phyloP scores from a whole-genome alignment of 1,284 basidiomycete genomes.

The Coniophora puteana region DNA sequence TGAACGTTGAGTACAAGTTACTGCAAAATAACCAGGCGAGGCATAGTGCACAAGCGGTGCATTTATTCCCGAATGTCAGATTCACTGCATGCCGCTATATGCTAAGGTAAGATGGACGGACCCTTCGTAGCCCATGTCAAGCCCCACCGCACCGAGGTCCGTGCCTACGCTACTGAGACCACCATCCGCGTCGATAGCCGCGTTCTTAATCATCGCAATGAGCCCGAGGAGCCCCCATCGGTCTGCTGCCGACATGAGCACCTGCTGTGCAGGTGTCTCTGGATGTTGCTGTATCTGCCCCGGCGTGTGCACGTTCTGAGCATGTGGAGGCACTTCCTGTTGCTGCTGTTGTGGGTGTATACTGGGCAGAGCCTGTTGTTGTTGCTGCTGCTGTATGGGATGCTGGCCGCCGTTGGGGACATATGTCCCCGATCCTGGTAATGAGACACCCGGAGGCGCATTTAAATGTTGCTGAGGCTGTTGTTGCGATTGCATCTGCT shows the following conservation, averaged over 20 bases:
- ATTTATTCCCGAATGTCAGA: conserved; percentile 15
- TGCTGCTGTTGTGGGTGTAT: conserved; percentile 27
- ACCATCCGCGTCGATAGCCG: conserved; percentile 75
- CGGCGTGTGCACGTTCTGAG: conserved; percentile 24
- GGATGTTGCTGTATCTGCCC: conserved; percentile 48
- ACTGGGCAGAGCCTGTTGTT: conserved; percentile 29
- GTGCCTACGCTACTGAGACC: conserved; percentile 87
- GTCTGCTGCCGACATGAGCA: conserved; percentile 91
- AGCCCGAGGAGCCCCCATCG: conserved; percentile 92
- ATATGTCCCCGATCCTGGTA: conserved; percentile 34
- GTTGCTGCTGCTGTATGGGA: too few species aligned
- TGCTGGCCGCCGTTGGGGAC: conserved; percentile 40
- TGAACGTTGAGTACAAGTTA: conserved; percentile 90
- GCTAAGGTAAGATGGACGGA: conserved; percentile 44
- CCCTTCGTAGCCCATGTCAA: conserved; percentile 87
- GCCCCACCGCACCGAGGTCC: conserved; percentile 89
- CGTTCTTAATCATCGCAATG: conserved; percentile 88
- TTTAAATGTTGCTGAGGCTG: conserved; percentile 41
- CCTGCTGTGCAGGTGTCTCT: conserved; percentile 92
- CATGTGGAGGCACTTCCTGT: too few species aligned
- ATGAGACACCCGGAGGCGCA: conserved; percentile 53
- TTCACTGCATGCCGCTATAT: too few species aligned
- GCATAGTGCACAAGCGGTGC: conserved; percentile 18
- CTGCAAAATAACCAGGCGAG: conserved; percentile 46
- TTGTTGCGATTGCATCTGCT: conserved; percentile 23